phyloP scores from a whole-genome alignment of 179 eudicot species.

The Vitellaria paradoxa region DNA sequence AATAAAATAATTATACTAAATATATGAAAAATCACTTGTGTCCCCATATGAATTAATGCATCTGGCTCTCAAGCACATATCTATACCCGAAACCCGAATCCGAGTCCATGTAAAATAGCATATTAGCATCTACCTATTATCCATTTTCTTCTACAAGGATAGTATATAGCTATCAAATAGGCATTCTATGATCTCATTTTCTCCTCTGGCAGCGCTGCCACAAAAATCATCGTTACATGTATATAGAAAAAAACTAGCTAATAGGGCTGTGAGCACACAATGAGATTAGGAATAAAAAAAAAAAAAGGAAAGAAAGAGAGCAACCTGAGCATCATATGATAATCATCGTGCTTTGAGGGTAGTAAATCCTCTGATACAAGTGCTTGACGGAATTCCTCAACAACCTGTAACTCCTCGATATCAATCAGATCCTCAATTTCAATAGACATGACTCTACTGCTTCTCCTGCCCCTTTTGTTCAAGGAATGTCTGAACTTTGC shows the following conservation, averaged over 20 bases:
- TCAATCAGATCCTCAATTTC: conserved; percentile 59
- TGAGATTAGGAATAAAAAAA: neutral
- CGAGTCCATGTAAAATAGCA: too few species aligned
- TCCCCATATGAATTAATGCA: too few species aligned
- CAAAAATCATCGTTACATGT: neutral
- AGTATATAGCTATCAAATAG: neutral
- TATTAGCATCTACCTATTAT: neutral
- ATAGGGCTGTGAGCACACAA: neutral
- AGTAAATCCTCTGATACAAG: conserved; percentile 47
- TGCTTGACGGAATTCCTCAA: conserved; percentile 53
- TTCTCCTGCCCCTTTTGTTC: conserved; percentile 55
- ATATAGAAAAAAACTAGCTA: neutral
- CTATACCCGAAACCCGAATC: too few species aligned
- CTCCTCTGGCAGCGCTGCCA: neutral
- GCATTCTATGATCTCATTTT: neutral
- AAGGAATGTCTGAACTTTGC: conserved; percentile 54
- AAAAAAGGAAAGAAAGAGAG: too few species aligned
- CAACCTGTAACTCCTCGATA: conserved; percentile 54
- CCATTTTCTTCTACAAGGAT: neutral
- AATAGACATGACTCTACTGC: conserved; percentile 47
- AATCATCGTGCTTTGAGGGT: conserved; percentile 58
- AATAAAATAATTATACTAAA: too few species aligned
- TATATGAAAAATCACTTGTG: too few species aligned
- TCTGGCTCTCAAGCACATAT: too few species aligned
- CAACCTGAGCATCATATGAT: conserved; percentile 65